Conservation (phyloP, 441 rosid species). For the Aquilaria agallochum region DNA sequence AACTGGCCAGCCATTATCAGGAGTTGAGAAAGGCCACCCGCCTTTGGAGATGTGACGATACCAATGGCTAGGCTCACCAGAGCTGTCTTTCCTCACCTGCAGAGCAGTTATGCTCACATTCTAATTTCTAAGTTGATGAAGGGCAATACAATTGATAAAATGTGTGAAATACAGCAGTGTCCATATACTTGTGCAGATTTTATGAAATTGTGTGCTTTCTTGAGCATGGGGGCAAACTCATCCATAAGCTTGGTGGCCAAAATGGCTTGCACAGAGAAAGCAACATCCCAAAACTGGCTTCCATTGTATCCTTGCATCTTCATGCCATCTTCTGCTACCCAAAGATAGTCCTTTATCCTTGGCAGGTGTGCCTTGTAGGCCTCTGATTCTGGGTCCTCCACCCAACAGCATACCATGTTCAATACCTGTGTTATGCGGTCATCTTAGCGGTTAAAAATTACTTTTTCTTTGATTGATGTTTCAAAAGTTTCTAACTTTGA, state of each 20-base stretch:
- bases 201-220: slow-evolving; percentile 50
- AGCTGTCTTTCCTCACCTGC: slow-evolving; percentile 30
- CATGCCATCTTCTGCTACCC: slow-evolving; percentile 91
- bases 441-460: too few relatives aligned
- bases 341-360: slow-evolving; percentile 61
- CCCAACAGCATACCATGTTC: slow-evolving; percentile 84
- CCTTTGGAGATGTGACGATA: slow-evolving; percentile 55
- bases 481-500: too few relatives aligned
- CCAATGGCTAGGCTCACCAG: slow-evolving; percentile 28
- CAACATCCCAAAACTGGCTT: slow-evolving; percentile 63
- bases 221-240: slow-evolving; percentile 39
- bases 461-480: too few relatives aligned
- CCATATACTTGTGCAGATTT: slow-evolving; percentile 40
- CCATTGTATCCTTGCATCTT: slow-evolving; percentile 88
- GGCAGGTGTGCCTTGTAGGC: slow-evolving; percentile 54
- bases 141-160: too few relatives aligned
- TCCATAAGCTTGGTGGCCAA: slow-evolving; percentile 38
- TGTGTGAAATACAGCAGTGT: too few relatives aligned
- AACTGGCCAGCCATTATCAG: slow-evolving; percentile 57
- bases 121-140: too few relatives aligned
- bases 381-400: slow-evolving; percentile 62
- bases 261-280: slow-evolving; percentile 62
- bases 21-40: slow-evolving; percentile 76
- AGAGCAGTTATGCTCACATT: neutral
- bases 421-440: slow-evolving; percentile 29